Evolutionary conservation across 495 filamentous ascomycete genomes (phyloP).

Genomic region (Annulohypoxylon nitens): DNA sequence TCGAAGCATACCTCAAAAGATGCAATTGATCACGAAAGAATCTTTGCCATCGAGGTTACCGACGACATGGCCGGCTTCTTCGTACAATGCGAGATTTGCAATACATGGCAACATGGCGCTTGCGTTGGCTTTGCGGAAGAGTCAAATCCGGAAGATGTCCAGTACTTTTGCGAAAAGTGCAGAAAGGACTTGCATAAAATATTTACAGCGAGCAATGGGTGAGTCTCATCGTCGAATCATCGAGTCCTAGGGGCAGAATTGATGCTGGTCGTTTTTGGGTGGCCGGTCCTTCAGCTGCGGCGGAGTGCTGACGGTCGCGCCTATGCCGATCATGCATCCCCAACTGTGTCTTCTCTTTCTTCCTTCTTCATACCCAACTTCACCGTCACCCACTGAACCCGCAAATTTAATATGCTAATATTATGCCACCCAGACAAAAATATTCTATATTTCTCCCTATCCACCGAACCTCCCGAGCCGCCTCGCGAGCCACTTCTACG

Average conservation of each 20-base stretch:
- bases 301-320: conserved; percentile 48
- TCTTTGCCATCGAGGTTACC: conserved; percentile 75
- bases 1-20: conserved; percentile 65
- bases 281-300: conserved; percentile 47
- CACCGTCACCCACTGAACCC: neutral
- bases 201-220: conserved; percentile 85
- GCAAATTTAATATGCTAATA: conserved; percentile 45
- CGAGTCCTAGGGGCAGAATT: conserved; percentile 26
- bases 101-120: conserved; percentile 98
- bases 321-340: conserved; percentile 48
- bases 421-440: conserved; percentile 60
- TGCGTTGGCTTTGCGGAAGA: conserved; percentile 97
- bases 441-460: conserved; percentile 70
- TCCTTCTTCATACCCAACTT: conserved; percentile 13
- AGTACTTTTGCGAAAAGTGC: conserved; percentile 98
- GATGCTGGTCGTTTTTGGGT: conserved; percentile 37
- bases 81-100: conserved; percentile 97
- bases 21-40: conserved; percentile 63
- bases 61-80: conserved; percentile 95
- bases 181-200: conserved; percentile 90
- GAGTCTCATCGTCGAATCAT: conserved; percentile 56
- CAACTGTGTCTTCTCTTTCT: conserved; percentile 16
- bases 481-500: conserved; percentile 67
- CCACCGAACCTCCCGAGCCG: conserved; percentile 59
- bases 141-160: conserved; percentile 79